Evolutionary conservation across 805 yeast species (phyloP).

Genomic region (Candida sphagnicola): DNA sequence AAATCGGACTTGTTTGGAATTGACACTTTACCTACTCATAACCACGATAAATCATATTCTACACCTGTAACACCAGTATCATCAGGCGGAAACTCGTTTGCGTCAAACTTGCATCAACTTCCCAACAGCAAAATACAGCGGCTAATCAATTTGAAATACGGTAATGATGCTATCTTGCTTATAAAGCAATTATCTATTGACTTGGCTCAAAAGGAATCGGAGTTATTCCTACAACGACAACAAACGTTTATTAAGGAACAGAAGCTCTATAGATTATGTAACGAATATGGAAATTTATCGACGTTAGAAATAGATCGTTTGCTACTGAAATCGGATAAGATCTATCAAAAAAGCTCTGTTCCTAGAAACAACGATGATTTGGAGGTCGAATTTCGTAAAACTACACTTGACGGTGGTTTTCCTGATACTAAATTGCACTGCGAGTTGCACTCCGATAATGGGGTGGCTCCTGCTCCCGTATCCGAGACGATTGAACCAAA

Average conservation of each 20-base stretch:
- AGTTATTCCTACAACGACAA: slow-evolving; percentile 34
- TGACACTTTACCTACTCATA: not conserved
- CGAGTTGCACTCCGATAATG: too few relatives aligned
- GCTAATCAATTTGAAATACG: slow-evolving; percentile 20
- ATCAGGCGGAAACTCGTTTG: not conserved
- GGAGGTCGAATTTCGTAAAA: too few relatives aligned
- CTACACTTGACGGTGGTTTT: too few relatives aligned
- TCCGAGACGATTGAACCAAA: too few relatives aligned
- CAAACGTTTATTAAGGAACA: slow-evolving; percentile 32
- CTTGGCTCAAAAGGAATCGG: slow-evolving; percentile 44
- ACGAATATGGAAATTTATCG: slow-evolving; percentile 33
- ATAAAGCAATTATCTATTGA: slow-evolving; percentile 47
- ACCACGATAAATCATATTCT: not conserved
- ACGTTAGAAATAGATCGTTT: slow-evolving; percentile 31
- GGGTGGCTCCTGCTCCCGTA: too few relatives aligned
- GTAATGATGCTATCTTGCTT: slow-evolving; percentile 23
- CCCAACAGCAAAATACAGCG: not conserved
- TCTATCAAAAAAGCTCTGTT: not conserved
- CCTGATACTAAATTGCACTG: too few relatives aligned
- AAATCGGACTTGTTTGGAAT: not conserved
- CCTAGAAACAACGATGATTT: too few relatives aligned
- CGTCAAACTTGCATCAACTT: not conserved
- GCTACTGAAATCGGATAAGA: slow-evolving; percentile 12
- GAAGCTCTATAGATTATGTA: slow-evolving; percentile 25
- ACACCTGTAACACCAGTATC: not conserved